Evolutionary conservation across 179 eudicot genomes (phyloP).

Genomic region (Spergularia azorica): DNA sequence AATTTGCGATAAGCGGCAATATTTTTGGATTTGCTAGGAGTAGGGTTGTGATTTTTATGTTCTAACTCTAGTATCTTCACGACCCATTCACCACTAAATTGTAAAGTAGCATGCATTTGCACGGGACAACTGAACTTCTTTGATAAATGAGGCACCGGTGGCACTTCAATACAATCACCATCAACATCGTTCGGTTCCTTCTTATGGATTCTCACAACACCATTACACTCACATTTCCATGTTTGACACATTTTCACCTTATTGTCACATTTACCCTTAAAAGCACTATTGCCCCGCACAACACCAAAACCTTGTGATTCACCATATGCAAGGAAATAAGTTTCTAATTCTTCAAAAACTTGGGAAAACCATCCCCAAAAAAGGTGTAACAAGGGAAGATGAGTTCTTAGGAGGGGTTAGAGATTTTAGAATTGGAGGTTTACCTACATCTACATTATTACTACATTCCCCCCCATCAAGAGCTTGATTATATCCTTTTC

Average conservation of each 20-base stretch:
- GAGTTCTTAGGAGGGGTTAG: too few species aligned
- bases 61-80: background rate
- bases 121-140: background rate
- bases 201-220: background rate
- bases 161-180: background rate
- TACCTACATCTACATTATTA: too few species aligned
- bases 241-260: background rate
- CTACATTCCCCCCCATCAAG: too few species aligned
- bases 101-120: background rate
- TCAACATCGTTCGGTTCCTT: background rate
- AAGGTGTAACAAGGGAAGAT: background rate
- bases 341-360: background rate
- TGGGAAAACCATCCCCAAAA: background rate
- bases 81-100: background rate
- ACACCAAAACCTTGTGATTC: background rate
- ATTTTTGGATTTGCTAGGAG: background rate
- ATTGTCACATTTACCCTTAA: background rate
- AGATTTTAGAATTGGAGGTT: too few species aligned
- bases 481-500: too few species aligned
- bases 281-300: background rate
- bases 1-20: background rate
- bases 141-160: background rate
- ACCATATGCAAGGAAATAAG: background rate
- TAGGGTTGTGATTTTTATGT: background rate
- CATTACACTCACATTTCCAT: slow-evolving; percentile 2